Percentiles rank a stretch among this genome's conserved stretches.
Evolutionary conservation across 2,329 filamentous ascomycete genomes (phyloP).

Genomic region (Cladosporium sp.): DNA sequence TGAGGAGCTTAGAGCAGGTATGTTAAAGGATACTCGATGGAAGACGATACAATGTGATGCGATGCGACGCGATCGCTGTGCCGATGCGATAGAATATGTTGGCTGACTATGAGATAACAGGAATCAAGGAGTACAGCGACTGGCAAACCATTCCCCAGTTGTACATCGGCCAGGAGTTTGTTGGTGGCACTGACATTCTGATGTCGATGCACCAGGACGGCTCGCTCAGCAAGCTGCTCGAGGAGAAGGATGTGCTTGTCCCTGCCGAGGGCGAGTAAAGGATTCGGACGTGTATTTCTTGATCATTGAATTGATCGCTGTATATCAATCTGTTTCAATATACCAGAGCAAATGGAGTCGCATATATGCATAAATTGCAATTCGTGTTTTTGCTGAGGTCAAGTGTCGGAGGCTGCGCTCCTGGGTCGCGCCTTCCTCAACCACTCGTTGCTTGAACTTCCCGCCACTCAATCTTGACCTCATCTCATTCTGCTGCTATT

Average conservation of each 20-base stretch:
- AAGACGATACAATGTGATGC: not conserved
- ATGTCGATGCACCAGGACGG: slow-evolving; percentile 97
- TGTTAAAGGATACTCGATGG: slow-evolving; percentile 28
- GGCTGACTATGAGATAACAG: slow-evolving; percentile 49
- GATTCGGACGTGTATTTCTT: not conserved
- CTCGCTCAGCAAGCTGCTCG: slow-evolving; percentile 84
- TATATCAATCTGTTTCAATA: slow-evolving; percentile 13
- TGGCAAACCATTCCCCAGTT: slow-evolving; percentile 99
- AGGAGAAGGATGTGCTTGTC: slow-evolving; percentile 86
- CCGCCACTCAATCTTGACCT: not conserved
- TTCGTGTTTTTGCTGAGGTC: not conserved
- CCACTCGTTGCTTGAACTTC: not conserved
- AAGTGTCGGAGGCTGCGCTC: not conserved
- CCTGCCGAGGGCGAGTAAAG: slow-evolving; percentile 51
- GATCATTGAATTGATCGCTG: not conserved
- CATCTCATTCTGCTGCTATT: not conserved
- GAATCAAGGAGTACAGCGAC: slow-evolving; percentile 98
- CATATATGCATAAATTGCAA: not conserved
- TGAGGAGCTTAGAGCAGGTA: slow-evolving; percentile 78
- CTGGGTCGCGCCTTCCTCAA: slow-evolving; percentile 1
- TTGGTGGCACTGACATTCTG: slow-evolving; percentile 96
- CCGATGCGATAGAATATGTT: not conserved
- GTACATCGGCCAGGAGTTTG: slow-evolving; percentile 92
- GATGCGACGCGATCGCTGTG: not conserved
- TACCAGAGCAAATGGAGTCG: slow-evolving; percentile 1